phyloP scores from a whole-genome alignment of 305 asterid species.

The Solanum chacoense region DNA sequence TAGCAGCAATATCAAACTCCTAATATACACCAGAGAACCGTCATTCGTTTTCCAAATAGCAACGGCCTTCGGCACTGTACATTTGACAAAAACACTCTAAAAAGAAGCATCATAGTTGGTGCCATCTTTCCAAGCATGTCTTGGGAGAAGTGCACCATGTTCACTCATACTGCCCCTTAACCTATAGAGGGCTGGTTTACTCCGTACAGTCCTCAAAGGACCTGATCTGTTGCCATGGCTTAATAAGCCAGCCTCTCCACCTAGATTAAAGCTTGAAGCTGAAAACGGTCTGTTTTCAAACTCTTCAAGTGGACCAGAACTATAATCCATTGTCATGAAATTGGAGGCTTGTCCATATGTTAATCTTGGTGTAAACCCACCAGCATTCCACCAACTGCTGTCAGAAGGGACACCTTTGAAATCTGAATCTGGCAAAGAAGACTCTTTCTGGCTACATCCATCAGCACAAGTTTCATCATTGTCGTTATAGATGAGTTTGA shows the following conservation, averaged over 20 bases:
- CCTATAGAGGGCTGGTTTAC: constrained; percentile 57
- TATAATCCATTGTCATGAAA: constrained; percentile 86
- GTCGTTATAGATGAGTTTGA: constrained; percentile 81
- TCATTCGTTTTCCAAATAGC: constrained; percentile 14
- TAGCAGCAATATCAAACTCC: constrained; percentile 24
- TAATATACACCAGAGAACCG: constrained; percentile 34
- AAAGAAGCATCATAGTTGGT: constrained; percentile 49
- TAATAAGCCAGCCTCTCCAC: constrained; percentile 31
- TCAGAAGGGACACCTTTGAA: constrained; percentile 63
- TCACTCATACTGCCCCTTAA: constrained; percentile 81
- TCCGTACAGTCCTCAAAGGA: constrained; percentile 67
- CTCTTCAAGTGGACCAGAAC: constrained; percentile 81
- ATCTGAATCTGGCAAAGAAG: constrained; percentile 70
- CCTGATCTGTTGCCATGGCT: constrained; percentile 83
- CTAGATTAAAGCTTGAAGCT: constrained; percentile 34
- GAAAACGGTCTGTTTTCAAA: constrained; percentile 56
- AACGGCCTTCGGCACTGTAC: constrained; percentile 50
- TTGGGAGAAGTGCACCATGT: constrained; percentile 46
- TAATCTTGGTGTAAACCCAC: constrained; percentile 46
- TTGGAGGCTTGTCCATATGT: constrained; percentile 58
- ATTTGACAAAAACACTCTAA: constrained; percentile 34
- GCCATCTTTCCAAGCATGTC: constrained; percentile 47
- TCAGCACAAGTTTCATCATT: constrained; percentile 66
- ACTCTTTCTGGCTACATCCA: constrained; percentile 53
- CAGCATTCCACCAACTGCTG: constrained; percentile 94